phyloP scores from a whole-genome alignment of 768 basidiomycete species.

The Lyophyllum shimeji region DNA sequence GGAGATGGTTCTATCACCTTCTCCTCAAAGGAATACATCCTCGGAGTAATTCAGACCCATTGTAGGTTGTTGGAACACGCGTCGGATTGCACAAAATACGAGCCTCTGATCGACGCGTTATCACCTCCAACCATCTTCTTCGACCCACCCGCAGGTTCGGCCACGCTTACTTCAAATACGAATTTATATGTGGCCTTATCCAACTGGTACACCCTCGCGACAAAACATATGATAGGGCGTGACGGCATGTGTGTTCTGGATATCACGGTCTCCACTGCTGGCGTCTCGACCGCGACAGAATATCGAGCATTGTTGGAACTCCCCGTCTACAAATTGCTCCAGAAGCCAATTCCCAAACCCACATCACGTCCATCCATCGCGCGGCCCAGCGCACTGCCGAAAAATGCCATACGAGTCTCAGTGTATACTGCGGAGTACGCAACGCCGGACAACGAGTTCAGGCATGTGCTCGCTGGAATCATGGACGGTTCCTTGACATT shows the following conservation, averaged over 20 bases:
- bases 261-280: not conserved
- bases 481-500: not conserved
- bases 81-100: slow-evolving; percentile 1
- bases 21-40: slow-evolving; percentile 11
- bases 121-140: not conserved
- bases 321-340: not conserved
- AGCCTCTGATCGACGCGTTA: not conserved
- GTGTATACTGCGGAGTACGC: not conserved
- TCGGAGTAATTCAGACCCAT: slow-evolving; percentile 7
- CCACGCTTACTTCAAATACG: not conserved
- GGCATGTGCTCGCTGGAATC: not conserved
- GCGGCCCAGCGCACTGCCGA: not conserved
- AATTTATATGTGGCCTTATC: not conserved
- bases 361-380: not conserved
- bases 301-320: not conserved
- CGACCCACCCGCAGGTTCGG: not conserved
- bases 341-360: not conserved
- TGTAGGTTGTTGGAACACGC: not conserved
- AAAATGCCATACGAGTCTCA: not conserved
- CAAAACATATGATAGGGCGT: not conserved
- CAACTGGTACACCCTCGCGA: not conserved
- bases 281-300: not conserved
- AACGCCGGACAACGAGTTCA: not conserved
- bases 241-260: too few relatives aligned
- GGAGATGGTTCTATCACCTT: slow-evolving; percentile 17